phyloP scores from a whole-genome alignment of 257 asterid species.

The Scutellaria baicalensis region DNA sequence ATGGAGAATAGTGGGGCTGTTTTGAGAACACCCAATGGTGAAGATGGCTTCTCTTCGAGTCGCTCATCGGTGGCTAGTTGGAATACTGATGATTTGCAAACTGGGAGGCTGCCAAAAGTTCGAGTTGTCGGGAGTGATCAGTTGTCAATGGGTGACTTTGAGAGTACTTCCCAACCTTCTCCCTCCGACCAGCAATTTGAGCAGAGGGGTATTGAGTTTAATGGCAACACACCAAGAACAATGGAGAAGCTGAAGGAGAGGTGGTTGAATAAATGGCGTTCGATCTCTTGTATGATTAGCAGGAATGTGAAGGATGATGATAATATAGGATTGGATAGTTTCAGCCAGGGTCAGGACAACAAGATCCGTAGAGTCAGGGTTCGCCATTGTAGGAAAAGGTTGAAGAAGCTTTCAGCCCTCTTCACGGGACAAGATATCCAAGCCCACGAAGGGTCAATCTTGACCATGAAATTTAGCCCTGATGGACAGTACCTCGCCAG shows the following conservation, averaged over 20 bases:
- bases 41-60: slow-evolving; percentile 42
- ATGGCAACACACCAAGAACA: slow-evolving; percentile 16
- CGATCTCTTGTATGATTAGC: slow-evolving; percentile 41
- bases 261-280: slow-evolving; percentile 50
- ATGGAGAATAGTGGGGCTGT: slow-evolving; percentile 49
- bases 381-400: slow-evolving; percentile 39
- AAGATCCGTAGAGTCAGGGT: slow-evolving; percentile 55
- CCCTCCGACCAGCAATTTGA: slow-evolving; percentile 16
- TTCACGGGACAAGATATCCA: slow-evolving; percentile 68
- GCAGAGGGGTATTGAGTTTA: slow-evolving; percentile 24
- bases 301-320: slow-evolving; percentile 20
- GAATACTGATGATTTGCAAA: slow-evolving; percentile 30
- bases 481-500: slow-evolving; percentile 81
- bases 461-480: slow-evolving; percentile 77
- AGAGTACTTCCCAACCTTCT: slow-evolving; percentile 10
- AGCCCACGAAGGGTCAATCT: slow-evolving; percentile 80
- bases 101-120: slow-evolving; percentile 16
- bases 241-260: slow-evolving; percentile 35
- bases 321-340: slow-evolving; percentile 10
- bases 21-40: slow-evolving; percentile 32
- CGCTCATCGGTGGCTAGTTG: slow-evolving; percentile 39
- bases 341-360: slow-evolving; percentile 17
- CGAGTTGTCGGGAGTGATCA: slow-evolving; percentile 13
- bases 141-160: slow-evolving; percentile 18
- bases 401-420: slow-evolving; percentile 81